Evolutionary conservation across 352 stramenopile species (phyloP), one percentile per base, ranked within the genome.

Genomic region (Thalassiosira exigua): DNA sequence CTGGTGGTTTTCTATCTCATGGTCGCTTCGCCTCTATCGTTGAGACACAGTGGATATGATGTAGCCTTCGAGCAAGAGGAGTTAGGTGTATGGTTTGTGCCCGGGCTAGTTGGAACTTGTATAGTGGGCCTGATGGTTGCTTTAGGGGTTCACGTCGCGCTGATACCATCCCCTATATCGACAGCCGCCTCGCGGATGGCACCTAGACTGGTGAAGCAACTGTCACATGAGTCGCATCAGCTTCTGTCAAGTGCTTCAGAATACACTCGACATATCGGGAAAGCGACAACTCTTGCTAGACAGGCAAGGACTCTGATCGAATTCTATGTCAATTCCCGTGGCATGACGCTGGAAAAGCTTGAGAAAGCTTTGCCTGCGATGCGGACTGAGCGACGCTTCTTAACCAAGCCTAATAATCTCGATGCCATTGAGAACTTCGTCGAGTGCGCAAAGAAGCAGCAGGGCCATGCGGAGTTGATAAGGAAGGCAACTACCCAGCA

Each of bases 1-100:
- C 29, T 80, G 30, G 21, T 75, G 21, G 27, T 80, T 24, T 80
- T 75, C 56, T 80, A 75, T 62, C 24, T 80, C 1, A 57, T 75
- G 19, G 56, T 80, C 2, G 62, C 70, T 17, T 75, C 62, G 29
- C 70, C 70, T 11, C 36, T 80, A 36, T 67, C 70, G 21, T 29
- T 75, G 61, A 73, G 53, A 58, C 41, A 30, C 5, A 64, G 12
- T 61, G 68, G 58, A 26, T 60, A 64, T 72, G 62, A 62, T 22
- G 27, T 19, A 64, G 27, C 17, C 14, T 36, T 42, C 57, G 22
- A 3, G 30, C 12, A 46, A 21, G 30, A 65, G 46, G 41, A 72
- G 1, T 24, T 54, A 12, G 46, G 44, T 33, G 12, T 24, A 9
- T 76, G 58, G 44, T 81, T 81, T 59, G 32, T 68, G 4, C 60